phyloP scores from a whole-genome alignment of 352 stramenopile genomes.

The Phytophthora litchii region DNA sequence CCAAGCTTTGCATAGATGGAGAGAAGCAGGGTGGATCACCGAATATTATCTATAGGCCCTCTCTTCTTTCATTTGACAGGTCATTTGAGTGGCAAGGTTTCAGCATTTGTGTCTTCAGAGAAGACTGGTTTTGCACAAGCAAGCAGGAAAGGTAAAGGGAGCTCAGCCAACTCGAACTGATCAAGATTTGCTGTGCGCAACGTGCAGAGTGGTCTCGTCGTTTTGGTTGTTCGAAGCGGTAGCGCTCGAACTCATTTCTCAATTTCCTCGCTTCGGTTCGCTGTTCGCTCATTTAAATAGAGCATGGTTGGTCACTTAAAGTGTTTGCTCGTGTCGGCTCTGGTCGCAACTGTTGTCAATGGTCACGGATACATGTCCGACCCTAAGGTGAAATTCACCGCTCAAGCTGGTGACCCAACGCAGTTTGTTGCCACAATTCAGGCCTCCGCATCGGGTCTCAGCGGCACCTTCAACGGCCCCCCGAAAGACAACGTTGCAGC shows the following conservation, averaged over 20 bases:
- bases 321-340: constrained; percentile 11
- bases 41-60: constrained; percentile 7
- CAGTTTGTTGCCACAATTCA: constrained; percentile 37
- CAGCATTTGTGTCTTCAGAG: neutral
- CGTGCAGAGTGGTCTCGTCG: constrained; percentile 5
- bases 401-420: constrained; percentile 19
- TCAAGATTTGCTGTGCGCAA: constrained; percentile 15
- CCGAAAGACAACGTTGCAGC: constrained; percentile 27
- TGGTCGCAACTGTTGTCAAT: constrained; percentile 9
- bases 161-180: constrained; percentile 6
- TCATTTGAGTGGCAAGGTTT: neutral
- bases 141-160: constrained; percentile 19
- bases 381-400: constrained; percentile 21
- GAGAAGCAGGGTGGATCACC: constrained; percentile 1
- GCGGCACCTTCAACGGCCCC: constrained; percentile 22
- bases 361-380: constrained; percentile 32
- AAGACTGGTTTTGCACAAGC: constrained; percentile 6
- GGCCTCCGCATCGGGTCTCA: constrained; percentile 18
- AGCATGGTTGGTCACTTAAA: constrained; percentile 13
- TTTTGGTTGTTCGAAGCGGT: constrained; percentile 24
- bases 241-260: constrained; percentile 17
- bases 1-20: neutral
- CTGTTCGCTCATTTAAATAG: neutral
- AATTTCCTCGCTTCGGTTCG: constrained; percentile 8
- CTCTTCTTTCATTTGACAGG: constrained; percentile 1